A percentile compares a stretch with the other conserved stretches of the same genome.
These are phyloP conservation scores for Lipomyces kockii DNA, from an alignment of 805 yeast genomes.

Conservation along the genomic window DNA sequence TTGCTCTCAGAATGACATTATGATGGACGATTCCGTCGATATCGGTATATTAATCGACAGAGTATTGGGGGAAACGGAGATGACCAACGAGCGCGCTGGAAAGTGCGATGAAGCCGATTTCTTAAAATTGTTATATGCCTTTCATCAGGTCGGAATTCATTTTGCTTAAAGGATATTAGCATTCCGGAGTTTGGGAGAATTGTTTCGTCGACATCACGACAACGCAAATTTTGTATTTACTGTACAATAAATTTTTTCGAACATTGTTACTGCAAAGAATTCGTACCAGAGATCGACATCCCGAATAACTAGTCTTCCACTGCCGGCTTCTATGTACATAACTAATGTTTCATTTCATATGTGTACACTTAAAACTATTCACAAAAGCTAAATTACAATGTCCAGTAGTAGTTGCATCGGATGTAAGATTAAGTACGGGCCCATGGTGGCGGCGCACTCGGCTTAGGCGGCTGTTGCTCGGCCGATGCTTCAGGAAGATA, in stretches of 20 bases:
- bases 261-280: background rate
- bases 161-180: conserved; percentile 66
- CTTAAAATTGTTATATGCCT: conserved; percentile 76
- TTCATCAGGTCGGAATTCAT: conserved; percentile 96
- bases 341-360: background rate
- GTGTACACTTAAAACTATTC: background rate
- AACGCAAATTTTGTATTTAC: background rate
- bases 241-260: background rate
- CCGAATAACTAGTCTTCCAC: background rate
- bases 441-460: conserved; percentile 34
- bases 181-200: background rate
- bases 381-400: background rate
- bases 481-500: background rate
- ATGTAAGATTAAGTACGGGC: conserved; percentile 11
- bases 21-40: conserved; percentile 45
- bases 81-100: conserved; percentile 85
- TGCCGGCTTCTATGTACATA: too few species aligned
- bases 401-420: background rate
- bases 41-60: conserved; percentile 63
- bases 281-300: background rate
- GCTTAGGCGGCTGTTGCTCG: conserved; percentile 18
- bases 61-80: conserved; percentile 79
- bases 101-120: conserved; percentile 96
- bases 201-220: background rate
- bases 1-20: conserved; percentile 58